Base-by-base conservation (phyloP, 2,329 filamentous ascomycete genomes). In the Aspergillus floridensis region DNA sequence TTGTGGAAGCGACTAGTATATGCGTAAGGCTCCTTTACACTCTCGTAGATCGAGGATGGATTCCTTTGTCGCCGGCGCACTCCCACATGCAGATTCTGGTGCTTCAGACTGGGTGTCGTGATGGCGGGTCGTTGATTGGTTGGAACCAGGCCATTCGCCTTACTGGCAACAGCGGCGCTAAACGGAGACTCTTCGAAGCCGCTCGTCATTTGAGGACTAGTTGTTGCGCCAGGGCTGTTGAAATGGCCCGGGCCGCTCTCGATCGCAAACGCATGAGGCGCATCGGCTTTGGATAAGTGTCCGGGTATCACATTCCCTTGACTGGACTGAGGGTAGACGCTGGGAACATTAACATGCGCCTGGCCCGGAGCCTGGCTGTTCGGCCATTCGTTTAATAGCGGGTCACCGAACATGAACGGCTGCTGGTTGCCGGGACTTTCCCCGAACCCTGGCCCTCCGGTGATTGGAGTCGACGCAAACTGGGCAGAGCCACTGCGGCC, bases 1-100 rank as follows among this genome's bases (percentile, higher is more conserved):
- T 88, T 90, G 76, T 99, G 95, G 74, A 96, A 98, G 21, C 91
- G 92, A 48, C 86, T 86, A 1, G 93, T 92, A 71, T 98, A 98
- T 10, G 91, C 88, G 72, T 98, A 97, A 4, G 95, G 93, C 69
- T 95, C 89, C 62, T 90, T 92, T 69, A 99, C 92, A 46, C 86
- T 89, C 63, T 93, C 88, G 74, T 98, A 99, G 57, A 98, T 91
- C 52, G 86, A 85, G 0, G 91, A 93, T 5, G 93, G 89, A 70
- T 97, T 92, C 44, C 84, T 81, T 53, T 82, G 80, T n/a, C 76
- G 76, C 38, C 82, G 80, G 69, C 84, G 86, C 16, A 65, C 58
- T 10, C 65, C 68, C 21, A 71, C 62, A 38, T 76, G 72, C 32
- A 77, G 63, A 65, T 63, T 74, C 70, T 71, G 77, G 56, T 75